These are phyloP conservation scores for Suillus alpinus DNA, from an alignment of 768 basidiomycete genomes.

Conservation along the genomic window DNA sequence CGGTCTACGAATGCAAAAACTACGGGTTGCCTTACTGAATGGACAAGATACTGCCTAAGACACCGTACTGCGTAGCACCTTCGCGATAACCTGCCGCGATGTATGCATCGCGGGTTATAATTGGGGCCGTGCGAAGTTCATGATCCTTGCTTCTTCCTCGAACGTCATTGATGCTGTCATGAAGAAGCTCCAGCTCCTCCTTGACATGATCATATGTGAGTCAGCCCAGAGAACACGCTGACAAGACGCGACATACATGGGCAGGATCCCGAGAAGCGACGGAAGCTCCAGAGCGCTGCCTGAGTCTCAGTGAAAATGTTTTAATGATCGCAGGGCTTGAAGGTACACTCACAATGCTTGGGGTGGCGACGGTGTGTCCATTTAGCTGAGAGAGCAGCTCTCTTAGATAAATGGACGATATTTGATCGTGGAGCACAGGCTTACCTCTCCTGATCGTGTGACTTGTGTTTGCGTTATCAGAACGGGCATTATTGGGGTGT, in stretches of 20 bases:
- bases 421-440: background rate
- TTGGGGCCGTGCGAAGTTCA: slow-evolving; percentile 43
- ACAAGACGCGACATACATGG: slow-evolving; percentile 20
- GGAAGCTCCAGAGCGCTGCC: background rate
- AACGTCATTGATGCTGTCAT: slow-evolving; percentile 17
- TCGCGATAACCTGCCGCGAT: slow-evolving; percentile 30
- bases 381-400: background rate
- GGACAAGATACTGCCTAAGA: slow-evolving; percentile 49
- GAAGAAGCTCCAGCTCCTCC: slow-evolving; percentile 33
- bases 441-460: background rate
- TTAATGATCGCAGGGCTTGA: too few species aligned
- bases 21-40: slow-evolving; percentile 37
- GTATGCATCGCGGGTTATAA: slow-evolving; percentile 52
- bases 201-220: slow-evolving; percentile 7
- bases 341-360: background rate
- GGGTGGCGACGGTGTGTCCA: background rate
- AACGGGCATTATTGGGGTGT: background rate
- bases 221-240: background rate
- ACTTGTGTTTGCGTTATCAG: background rate
- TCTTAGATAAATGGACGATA: background rate
- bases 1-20: background rate
- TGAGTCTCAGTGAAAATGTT: background rate
- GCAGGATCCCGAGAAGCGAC: background rate
- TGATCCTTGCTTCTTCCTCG: slow-evolving; percentile 29
- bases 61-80: slow-evolving; percentile 55